Percentiles rank a stretch among this genome's conserved stretches.
Evolutionary conservation across 1,284 basidiomycete genomes (phyloP).

Genomic region (Ceratobasidium sp.): DNA sequence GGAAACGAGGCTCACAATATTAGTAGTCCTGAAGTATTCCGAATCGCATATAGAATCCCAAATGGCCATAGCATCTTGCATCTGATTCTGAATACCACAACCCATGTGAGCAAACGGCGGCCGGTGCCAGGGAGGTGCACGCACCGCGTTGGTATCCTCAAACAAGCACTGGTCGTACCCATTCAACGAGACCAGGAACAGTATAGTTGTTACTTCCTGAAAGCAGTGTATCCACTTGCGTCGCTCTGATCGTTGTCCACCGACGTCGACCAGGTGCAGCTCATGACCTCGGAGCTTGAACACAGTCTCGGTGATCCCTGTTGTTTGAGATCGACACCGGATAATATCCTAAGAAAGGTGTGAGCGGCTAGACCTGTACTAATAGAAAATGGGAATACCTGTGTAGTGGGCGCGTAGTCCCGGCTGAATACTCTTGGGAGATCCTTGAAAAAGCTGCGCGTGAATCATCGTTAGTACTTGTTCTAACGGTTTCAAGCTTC

Average conservation of each 20-base stretch:
- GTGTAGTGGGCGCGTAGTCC: conserved; percentile 76
- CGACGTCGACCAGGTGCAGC: conserved; percentile 90
- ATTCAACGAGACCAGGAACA: conserved; percentile 86
- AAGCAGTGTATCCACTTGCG: conserved; percentile 92
- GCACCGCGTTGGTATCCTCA: conserved; percentile 89
- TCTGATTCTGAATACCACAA: conserved; percentile 77
- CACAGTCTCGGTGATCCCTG: conserved; percentile 93
- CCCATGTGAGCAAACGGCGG: conserved; percentile 28
- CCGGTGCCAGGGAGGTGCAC: conserved; percentile 52
- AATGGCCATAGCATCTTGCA: conserved; percentile 95
- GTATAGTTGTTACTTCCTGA: conserved; percentile 86
- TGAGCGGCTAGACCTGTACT: not conserved
- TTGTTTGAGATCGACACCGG: conserved; percentile 85
- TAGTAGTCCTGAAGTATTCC: conserved; percentile 92
- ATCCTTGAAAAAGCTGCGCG: conserved; percentile 72
- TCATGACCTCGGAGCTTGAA: conserved; percentile 80
- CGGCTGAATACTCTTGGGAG: conserved; percentile 83
- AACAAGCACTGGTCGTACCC: conserved; percentile 94
- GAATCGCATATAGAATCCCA: conserved; percentile 95
- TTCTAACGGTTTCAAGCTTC: not conserved
- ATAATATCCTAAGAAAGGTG: conserved; percentile 72
- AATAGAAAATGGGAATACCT: conserved; percentile 54
- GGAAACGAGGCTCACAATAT: conserved; percentile 68
- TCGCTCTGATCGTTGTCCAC: conserved; percentile 88
- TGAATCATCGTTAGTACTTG: not conserved